phyloP scores from a whole-genome alignment of 305 asterid species.

The Solanum hybrid region DNA sequence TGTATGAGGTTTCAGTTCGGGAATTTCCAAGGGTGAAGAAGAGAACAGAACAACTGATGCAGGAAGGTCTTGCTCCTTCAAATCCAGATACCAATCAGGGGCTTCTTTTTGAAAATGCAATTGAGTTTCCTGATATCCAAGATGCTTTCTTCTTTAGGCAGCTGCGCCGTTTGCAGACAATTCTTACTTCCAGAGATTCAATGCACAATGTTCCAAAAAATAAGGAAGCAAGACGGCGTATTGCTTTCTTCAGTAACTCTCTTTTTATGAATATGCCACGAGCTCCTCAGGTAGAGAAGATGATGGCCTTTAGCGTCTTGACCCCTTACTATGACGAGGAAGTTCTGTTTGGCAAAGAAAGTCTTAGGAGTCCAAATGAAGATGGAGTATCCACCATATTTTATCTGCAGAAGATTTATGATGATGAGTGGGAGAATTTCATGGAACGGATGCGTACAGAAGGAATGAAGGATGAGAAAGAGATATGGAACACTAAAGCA shows the following conservation, averaged over 20 bases:
- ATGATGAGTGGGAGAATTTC: slow-evolving; percentile 86
- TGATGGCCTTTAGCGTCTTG: slow-evolving; percentile 94
- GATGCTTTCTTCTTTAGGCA: slow-evolving; percentile 70
- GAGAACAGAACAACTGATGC: slow-evolving; percentile 43
- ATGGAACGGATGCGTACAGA: slow-evolving; percentile 82
- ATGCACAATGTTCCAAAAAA: slow-evolving; percentile 80
- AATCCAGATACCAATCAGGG: slow-evolving; percentile 20
- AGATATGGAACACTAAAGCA: slow-evolving; percentile 51
- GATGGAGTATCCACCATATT: slow-evolving; percentile 85
- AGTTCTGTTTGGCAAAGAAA: slow-evolving; percentile 74
- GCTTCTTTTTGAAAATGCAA: slow-evolving; percentile 60
- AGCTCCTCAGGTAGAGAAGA: slow-evolving; percentile 86
- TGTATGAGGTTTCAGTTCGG: slow-evolving; percentile 72
- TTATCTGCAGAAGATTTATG: slow-evolving; percentile 82
- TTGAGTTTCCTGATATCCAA: slow-evolving; percentile 49
- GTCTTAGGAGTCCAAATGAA: slow-evolving; percentile 70
- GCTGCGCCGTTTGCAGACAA: slow-evolving; percentile 65
- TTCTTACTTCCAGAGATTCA: slow-evolving; percentile 69
- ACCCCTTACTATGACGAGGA: slow-evolving; percentile 96
- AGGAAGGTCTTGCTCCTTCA: slow-evolving; percentile 63
- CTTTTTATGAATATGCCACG: slow-evolving; percentile 94
- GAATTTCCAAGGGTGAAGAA: slow-evolving; percentile 65
- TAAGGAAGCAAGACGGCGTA: slow-evolving; percentile 64
- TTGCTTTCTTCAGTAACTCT: slow-evolving; percentile 88
- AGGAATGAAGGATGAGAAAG: slow-evolving; percentile 60